Conservation (phyloP, 192 early-diverging fungal genomes). For the Spizellomyces punctatus region DNA sequence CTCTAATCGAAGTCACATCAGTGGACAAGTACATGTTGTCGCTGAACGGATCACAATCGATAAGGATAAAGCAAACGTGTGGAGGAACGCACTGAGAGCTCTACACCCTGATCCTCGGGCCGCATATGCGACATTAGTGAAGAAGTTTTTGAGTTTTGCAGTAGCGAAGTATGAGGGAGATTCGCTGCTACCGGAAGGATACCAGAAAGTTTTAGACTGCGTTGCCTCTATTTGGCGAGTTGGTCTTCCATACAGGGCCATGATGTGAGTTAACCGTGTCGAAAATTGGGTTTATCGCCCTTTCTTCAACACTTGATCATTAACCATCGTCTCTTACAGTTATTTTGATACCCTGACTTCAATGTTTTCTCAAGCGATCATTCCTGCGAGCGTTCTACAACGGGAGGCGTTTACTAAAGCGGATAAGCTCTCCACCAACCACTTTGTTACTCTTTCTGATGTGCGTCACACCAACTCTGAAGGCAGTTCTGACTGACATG, state of each 20-base stretch:
- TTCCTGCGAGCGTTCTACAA: constrained; percentile 16
- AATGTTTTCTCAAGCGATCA: constrained; percentile 16
- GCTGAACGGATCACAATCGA: constrained; percentile 1
- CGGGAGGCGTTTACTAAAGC: constrained; percentile 7
- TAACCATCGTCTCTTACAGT: constrained; percentile 6
- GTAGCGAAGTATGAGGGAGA: constrained; percentile 8
- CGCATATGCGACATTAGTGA: constrained; percentile 5
- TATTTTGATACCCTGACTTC: constrained; percentile 27
- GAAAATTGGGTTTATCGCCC: not conserved
- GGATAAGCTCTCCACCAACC: constrained; percentile 1
- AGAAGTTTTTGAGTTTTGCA: not conserved
- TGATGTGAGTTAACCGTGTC: constrained; percentile 16
- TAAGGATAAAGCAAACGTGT: not conserved
- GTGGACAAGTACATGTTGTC: constrained; percentile 1
- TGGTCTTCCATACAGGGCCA: constrained; percentile 4
- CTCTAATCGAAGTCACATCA: constrained; percentile 24
- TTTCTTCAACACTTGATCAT: not conserved
- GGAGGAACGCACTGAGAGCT: not conserved
- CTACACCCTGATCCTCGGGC: constrained; percentile 23
- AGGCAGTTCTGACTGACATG: not conserved
- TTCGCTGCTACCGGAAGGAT: not conserved
- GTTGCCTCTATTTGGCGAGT: constrained; percentile 34
- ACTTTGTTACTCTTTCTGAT: not conserved
- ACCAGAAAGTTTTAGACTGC: constrained; percentile 6
- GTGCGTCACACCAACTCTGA: too few species aligned